Evolutionary conservation across 371 early-diverging fungal species (phyloP), one percentile per base, ranked within the genome.

Genomic region (Actinomortierella ambigua): DNA sequence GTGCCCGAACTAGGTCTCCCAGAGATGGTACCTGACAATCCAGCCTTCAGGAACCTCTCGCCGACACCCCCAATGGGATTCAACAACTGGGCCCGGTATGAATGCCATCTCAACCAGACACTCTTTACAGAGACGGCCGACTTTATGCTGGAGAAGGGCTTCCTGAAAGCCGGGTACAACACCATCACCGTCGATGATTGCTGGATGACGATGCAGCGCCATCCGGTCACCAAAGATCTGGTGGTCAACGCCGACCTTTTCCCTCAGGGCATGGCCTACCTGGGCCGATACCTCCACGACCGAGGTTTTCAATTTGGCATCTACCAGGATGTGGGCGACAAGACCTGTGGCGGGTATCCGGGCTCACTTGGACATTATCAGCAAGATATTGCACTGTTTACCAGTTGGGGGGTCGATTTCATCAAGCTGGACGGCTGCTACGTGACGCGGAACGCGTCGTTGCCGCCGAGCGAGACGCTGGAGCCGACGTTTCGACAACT

Each of bases 331-430:
- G 84, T 82, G 1, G 85, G 82, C 18, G 67, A 63, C 56, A 46
- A 57, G 47, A 82, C 82, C 14, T 85, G 85, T 61, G 75, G 76
- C n/a, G 76, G 77, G 0, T 76, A 77, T 40, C 81, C 79, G 2
- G 85, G 85, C 5, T 77, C 78, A 1, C 69, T 76, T 17, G 68
- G 70, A 4, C 54, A 78, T 42, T 69, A 63, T 24, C 55, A 75
- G 7, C 28, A 47, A n/a, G 78, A 78, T 56, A 50, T 76, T 4
- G 63, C 62, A 1, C 60, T 61, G 51, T 78, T 78, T 63, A 63
- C 70, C 7, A 20, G 51, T 2, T 78, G 75, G 75, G 61, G 50
- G 15, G 76, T 78, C 15, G 75, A 75, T 54, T 75, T 61, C 40
- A 59, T 78, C 44, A 78, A 78, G 28, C 43, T 75, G 46, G 78